Evolutionary conservation across 495 filamentous ascomycete species (phyloP).

Genomic region (Penicillium riverlandense): DNA sequence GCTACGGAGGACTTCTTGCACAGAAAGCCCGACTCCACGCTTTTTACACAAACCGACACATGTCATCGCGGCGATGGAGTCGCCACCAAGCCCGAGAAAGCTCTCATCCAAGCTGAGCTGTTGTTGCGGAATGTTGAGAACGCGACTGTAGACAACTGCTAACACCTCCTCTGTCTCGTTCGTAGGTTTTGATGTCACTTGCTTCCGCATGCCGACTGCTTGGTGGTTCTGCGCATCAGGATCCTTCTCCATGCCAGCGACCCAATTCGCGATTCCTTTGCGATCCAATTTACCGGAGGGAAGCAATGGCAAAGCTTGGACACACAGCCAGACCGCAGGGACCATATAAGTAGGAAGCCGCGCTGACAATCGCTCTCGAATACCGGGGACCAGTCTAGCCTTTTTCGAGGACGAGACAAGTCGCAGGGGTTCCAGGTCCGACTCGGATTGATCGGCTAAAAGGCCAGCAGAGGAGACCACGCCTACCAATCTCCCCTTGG

Average conservation of each 20-base stretch:
- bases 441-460: conserved; percentile 12
- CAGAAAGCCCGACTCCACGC: conserved; percentile 46
- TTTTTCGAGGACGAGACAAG: conserved; percentile 17
- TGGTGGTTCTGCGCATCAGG: conserved; percentile 7
- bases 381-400: conserved; percentile 14
- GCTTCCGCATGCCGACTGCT: not conserved
- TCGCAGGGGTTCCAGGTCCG: conserved; percentile 17
- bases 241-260: conserved; percentile 25
- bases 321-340: conserved; percentile 42
- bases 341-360: conserved; percentile 50
- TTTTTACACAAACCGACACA: conserved; percentile 47
- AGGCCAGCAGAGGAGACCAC: conserved; percentile 24
- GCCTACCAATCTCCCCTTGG: conserved; percentile 32
- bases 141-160: conserved; percentile 41
- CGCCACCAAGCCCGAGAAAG: conserved; percentile 60
- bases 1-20: conserved; percentile 43
- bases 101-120: conserved; percentile 47
- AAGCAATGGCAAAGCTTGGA: conserved; percentile 42
- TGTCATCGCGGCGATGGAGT: conserved; percentile 66
- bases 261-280: conserved; percentile 28
- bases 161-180: conserved; percentile 30
- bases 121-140: conserved; percentile 41
- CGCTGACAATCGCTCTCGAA: conserved; percentile 25
- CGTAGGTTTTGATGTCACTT: conserved; percentile 13
- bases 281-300: conserved; percentile 49